A percentile compares a stretch with the other conserved stretches of the same genome.
These are phyloP conservation scores for Dimargaris cristalligena DNA, from an alignment of 192 early-diverging fungal species.

Conservation along the genomic window DNA sequence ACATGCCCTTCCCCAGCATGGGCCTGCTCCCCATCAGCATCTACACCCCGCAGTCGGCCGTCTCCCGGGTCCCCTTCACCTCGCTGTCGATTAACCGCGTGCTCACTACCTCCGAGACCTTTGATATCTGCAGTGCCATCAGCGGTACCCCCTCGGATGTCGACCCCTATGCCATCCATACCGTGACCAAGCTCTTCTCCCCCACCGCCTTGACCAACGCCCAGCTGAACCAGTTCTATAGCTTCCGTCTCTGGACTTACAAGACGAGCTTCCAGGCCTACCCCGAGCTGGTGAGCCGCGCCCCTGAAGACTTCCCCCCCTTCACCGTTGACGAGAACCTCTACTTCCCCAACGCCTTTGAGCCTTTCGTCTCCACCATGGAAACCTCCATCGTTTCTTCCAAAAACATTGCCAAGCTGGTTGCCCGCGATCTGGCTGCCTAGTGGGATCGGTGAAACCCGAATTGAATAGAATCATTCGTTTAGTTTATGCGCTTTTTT, in stretches of 20 bases:
- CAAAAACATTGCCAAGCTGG: constrained; percentile 35
- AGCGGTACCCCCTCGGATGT: constrained; percentile 29
- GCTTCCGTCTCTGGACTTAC: constrained; percentile 27
- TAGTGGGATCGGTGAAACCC: no score
- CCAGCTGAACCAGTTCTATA: constrained; percentile 27
- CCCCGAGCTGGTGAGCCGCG: constrained; percentile 26
- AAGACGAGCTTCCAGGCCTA: constrained; percentile 41
- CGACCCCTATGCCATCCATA: constrained; percentile 24
- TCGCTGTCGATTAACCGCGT: not conserved
- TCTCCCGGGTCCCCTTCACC: not conserved
- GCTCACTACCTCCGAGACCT: constrained; percentile 12
- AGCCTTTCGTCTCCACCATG: constrained; percentile 47
- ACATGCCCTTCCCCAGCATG: not conserved
- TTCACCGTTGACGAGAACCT: not conserved
- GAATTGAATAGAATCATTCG: no score
- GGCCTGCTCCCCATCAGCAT: constrained; percentile 27
- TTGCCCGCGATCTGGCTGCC: constrained; percentile 14
- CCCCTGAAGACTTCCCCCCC: not conserved
- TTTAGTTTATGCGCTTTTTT: no score
- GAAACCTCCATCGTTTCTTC: constrained; percentile 41
- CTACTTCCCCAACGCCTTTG: constrained; percentile 35
- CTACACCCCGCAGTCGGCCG: constrained; percentile 24
- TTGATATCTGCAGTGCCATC: constrained; percentile 14
- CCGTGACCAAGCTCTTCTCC: constrained; percentile 43
- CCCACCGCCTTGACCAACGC: constrained; percentile 20